Evolutionary conservation across 306 rosid species (phyloP).

Genomic region (Sphenostylis stenocarpa): DNA sequence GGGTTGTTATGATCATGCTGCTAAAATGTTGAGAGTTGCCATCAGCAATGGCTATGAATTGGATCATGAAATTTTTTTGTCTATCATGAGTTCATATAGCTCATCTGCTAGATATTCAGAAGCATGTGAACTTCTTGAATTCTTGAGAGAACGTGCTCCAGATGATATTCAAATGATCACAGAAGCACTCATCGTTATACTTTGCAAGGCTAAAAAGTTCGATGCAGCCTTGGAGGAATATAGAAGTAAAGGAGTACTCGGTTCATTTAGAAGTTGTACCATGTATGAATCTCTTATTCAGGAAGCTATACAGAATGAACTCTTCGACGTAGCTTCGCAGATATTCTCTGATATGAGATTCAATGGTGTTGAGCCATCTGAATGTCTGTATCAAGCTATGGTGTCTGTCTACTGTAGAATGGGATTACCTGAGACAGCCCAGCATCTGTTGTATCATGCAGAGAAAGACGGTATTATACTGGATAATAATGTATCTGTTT

Average conservation of each 20-base stretch:
- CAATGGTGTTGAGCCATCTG: conserved; percentile 66
- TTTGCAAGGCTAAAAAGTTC: conserved; percentile 71
- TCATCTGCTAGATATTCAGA: conserved; percentile 77
- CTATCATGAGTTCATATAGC: conserved; percentile 77
- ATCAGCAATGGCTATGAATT: conserved; percentile 66
- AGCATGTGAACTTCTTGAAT: conserved; percentile 86
- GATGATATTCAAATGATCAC: conserved; percentile 58
- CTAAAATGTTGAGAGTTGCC: conserved; percentile 71
- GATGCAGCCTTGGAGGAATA: conserved; percentile 82
- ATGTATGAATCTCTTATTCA: conserved; percentile 72
- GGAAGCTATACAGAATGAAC: conserved; percentile 72
- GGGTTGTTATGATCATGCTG: conserved; percentile 79
- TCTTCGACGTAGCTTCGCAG: conserved; percentile 68
- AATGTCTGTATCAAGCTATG: conserved; percentile 63
- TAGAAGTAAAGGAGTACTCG: conserved; percentile 52
- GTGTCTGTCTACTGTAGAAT: conserved; percentile 61
- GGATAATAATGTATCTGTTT: conserved; percentile 43
- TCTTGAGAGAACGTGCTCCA: conserved; percentile 66
- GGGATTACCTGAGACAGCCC: conserved; percentile 90
- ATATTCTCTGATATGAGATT: conserved; percentile 88
- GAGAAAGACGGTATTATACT: conserved; percentile 51
- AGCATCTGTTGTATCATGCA: conserved; percentile 65
- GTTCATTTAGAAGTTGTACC: conserved; percentile 57
- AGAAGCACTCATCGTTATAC: conserved; percentile 76
- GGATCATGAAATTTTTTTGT: conserved; percentile 67